These are phyloP conservation scores for Penicillium hesseltinei DNA, from an alignment of 2,329 filamentous ascomycete genomes.

Conservation along the genomic window DNA sequence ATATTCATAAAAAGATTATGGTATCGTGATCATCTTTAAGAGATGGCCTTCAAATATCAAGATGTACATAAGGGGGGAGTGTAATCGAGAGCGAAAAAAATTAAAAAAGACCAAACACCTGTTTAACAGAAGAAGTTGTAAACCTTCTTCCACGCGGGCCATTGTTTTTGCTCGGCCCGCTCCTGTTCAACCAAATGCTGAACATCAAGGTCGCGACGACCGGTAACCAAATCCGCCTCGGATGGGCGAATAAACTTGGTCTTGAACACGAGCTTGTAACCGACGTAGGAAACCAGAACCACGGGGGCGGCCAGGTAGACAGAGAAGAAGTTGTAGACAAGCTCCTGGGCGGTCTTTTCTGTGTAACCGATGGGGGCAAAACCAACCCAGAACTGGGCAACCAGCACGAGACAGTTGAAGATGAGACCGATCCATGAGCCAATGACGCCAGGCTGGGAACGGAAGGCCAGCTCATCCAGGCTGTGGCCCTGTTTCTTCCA, in stretches of 20 bases:
- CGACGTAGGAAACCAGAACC: slow-evolving; percentile 61
- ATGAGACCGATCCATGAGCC: slow-evolving; percentile 78
- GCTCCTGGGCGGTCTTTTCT: slow-evolving; percentile 43
- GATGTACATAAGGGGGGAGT: not conserved
- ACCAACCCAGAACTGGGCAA: slow-evolving; percentile 86
- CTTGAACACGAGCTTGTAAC: slow-evolving; percentile 71
- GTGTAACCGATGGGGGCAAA: slow-evolving; percentile 68
- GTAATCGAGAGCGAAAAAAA: not conserved
- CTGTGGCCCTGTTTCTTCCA: slow-evolving; percentile 69
- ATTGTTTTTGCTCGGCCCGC: slow-evolving; percentile 65
- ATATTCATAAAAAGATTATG: slow-evolving; percentile 3
- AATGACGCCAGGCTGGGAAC: slow-evolving; percentile 70
- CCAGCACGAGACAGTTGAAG: slow-evolving; percentile 72
- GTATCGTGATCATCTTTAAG: slow-evolving; percentile 1
- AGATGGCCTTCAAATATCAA: not conserved
- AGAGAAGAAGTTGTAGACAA: slow-evolving; percentile 68
- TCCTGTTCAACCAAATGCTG: slow-evolving; percentile 77
- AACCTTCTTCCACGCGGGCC: slow-evolving; percentile 73
- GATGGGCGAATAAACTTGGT: slow-evolving; percentile 65
- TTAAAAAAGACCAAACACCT: slow-evolving; percentile 3
- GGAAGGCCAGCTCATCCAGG: slow-evolving; percentile 77
- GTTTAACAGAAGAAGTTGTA: slow-evolving; percentile 71
- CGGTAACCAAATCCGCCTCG: slow-evolving; percentile 86
- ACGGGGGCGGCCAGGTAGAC: slow-evolving; percentile 58
- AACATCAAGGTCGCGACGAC: slow-evolving; percentile 80